Evolutionary conservation across 2,329 filamentous ascomycete genomes (phyloP), one percentile per base, ranked within the genome.

Genomic region (Fusarium sp.): DNA sequence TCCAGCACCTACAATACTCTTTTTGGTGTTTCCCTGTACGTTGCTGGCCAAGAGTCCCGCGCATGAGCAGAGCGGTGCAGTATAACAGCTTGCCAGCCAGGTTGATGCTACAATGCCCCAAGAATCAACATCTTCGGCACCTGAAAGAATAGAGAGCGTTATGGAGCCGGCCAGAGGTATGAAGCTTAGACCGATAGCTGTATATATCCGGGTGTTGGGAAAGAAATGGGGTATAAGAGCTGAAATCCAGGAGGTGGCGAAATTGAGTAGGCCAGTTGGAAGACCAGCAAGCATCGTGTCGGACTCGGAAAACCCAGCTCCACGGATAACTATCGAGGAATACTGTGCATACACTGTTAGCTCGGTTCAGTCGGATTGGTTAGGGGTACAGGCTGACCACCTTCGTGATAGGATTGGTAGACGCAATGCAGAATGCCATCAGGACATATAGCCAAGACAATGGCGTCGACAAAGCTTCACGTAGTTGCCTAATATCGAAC

Each of bases 1-100:
- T 0, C 62, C 65, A 4, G 69, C 68, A 24, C 62, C 74, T 3
- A 76, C 75, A 6, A 72, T 63, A 13, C 65, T 67, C 52, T 74
- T 74, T 63, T 78, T 78, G 11, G 76, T 78, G 47, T 75, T 77
- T 8, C 76, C 76, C 51, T 77, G 76, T 6, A 78, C 68, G 29
- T 77, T 78, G 16, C 73, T 74, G 2, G 75, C 75, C 48, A 76
- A 65, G 25, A 78, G 66, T 8, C 67, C 63, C 1, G 65, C 70
- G 15, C 65, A 64, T 2, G 65, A 61, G 46, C 72, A 72, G 2
- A 76, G 38, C 4, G 65, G 70, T 11, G 69, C 68, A 24, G 66
- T 65, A 27, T 24, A 69, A 29, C 62, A 71, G 3, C 58, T 48
- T 18, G 69, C 76, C 9, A 78, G 65, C 74, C 76, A 78, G 0